phyloP scores from a whole-genome alignment of 345 rosid genomes.

The Pelargonium nanum region DNA sequence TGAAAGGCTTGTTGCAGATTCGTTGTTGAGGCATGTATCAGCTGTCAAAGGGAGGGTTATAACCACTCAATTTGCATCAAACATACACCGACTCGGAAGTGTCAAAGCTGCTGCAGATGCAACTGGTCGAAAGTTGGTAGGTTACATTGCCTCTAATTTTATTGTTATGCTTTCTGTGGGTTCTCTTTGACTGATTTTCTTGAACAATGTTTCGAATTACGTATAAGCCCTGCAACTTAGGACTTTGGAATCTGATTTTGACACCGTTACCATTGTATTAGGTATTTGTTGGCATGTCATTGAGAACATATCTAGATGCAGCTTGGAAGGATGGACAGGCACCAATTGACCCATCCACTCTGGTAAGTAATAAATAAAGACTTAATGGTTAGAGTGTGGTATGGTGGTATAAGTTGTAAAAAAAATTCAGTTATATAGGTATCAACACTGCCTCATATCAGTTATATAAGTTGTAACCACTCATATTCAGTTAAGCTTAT shows the following conservation, averaged over 20 bases:
- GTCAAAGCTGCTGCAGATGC: slow-evolving; percentile 93
- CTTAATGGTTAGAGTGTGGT: neutral
- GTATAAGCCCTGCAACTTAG: neutral
- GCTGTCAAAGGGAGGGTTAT: slow-evolving; percentile 86
- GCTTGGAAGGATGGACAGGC: slow-evolving; percentile 99
- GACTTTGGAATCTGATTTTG: neutral
- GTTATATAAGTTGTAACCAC: too few relatives aligned
- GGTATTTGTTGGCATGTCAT: slow-evolving; percentile 97
- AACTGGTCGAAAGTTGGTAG: slow-evolving; percentile 83
- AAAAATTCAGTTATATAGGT: too few relatives aligned
- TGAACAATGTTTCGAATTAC: neutral
- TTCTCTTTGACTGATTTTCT: neutral
- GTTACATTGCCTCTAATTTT: slow-evolving; percentile 13
- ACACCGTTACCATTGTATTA: slow-evolving; percentile 14
- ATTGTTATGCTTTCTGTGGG: neutral
- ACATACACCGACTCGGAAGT: slow-evolving; percentile 95
- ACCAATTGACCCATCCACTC: slow-evolving; percentile 84
- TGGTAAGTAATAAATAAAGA: slow-evolving; percentile 35
- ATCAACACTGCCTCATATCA: too few relatives aligned
- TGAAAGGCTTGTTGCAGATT: slow-evolving; percentile 74
- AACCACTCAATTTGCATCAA: slow-evolving; percentile 95
- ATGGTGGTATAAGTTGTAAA: too few relatives aligned
- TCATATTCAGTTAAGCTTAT: too few relatives aligned
- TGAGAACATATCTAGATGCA: slow-evolving; percentile 89
- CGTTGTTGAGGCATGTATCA: slow-evolving; percentile 67